phyloP scores from a whole-genome alignment of 257 asterid species.

The Voacanga thouarsii region DNA sequence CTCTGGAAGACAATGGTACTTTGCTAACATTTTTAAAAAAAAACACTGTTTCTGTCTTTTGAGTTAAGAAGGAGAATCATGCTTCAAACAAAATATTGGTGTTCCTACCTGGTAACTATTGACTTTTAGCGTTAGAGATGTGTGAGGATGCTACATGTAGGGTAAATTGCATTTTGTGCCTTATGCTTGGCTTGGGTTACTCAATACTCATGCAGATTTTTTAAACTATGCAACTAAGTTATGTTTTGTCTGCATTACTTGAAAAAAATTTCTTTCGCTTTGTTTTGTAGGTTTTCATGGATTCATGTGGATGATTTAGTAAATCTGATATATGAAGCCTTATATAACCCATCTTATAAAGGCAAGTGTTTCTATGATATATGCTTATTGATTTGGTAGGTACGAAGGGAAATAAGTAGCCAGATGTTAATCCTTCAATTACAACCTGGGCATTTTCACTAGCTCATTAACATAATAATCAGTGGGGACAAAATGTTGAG shows the following conservation, averaged over 20 bases:
- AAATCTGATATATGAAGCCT: conserved; percentile 71
- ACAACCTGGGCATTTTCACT: neutral
- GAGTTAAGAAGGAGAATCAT: neutral
- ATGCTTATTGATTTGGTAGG: neutral
- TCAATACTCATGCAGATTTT: neutral
- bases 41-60: neutral
- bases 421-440: neutral
- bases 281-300: conserved; percentile 81
- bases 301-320: conserved; percentile 90
- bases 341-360: conserved; percentile 67
- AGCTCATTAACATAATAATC: neutral
- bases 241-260: neutral
- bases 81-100: neutral
- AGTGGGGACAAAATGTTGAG: too few relatives aligned
- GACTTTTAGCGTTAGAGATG: neutral
- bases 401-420: neutral
- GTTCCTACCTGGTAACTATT: neutral
- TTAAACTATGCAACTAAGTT: neutral
- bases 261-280: neutral
- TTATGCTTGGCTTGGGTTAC: neutral
- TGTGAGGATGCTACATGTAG: neutral
- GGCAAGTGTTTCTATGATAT: conserved; percentile 33
- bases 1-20: conserved; percentile 91
- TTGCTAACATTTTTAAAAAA: conserved; percentile 2
- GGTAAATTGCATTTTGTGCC: neutral